Evolutionary conservation across 768 basidiomycete genomes (phyloP).

Genomic region (Chlorophyllum brunneum): DNA sequence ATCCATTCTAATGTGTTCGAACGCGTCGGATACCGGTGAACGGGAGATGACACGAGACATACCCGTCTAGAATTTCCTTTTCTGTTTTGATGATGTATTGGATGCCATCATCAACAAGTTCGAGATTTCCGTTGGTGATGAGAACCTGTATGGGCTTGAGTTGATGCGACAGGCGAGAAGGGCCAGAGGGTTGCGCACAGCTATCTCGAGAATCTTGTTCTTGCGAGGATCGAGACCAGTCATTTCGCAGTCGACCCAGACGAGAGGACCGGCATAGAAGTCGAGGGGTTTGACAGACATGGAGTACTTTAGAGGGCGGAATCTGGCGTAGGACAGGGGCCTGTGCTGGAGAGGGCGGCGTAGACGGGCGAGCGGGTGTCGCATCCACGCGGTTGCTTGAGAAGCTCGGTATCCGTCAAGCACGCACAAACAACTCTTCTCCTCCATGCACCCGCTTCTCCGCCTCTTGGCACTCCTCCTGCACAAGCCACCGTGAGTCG

Average conservation of each 20-base stretch:
- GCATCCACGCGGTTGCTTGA: not conserved
- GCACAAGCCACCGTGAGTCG: conserved; percentile 2
- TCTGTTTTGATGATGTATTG: conserved; percentile 72
- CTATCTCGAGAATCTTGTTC: conserved; percentile 80
- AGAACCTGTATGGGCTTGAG: conserved; percentile 49
- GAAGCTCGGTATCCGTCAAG: not conserved
- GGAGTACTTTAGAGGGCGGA: conserved; percentile 5
- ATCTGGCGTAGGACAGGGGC: not conserved
- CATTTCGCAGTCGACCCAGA: conserved; percentile 90
- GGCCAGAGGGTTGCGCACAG: conserved; percentile 34
- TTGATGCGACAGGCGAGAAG: not conserved
- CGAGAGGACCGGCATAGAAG: conserved; percentile 60
- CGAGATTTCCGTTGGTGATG: conserved; percentile 82
- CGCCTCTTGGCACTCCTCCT: not conserved
- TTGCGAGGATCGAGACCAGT: conserved; percentile 66
- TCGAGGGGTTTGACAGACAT: conserved; percentile 21
- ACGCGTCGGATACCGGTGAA: not conserved
- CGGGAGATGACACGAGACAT: conserved; percentile 18
- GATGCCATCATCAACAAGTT: conserved; percentile 78
- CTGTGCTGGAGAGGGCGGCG: not conserved
- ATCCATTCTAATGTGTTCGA: conserved; percentile 58
- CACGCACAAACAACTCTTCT: conserved; percentile 3
- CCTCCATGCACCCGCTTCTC: not conserved
- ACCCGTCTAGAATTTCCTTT: conserved; percentile 68
- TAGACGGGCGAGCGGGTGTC: not conserved